Conservation (phyloP, 1,284 basidiomycete genomes). For the Afroboletus lepidellus region DNA sequence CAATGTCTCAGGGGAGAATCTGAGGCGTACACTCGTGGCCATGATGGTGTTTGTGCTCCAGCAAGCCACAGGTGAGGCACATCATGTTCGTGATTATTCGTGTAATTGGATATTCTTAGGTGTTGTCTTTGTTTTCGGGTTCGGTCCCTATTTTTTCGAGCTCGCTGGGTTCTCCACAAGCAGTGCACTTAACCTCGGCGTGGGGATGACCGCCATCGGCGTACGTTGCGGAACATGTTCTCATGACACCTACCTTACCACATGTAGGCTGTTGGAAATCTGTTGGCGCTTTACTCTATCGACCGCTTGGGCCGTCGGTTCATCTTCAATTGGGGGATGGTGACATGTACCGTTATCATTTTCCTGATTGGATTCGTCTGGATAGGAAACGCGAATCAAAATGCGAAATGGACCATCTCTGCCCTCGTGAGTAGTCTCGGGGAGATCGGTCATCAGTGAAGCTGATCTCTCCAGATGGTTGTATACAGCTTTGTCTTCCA, state of each 20-base stretch:
- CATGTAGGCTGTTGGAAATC: constrained; percentile 25
- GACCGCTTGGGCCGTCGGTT: constrained; percentile 28
- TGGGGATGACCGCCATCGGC: constrained; percentile 29
- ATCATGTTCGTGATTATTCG: background rate
- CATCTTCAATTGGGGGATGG: constrained; percentile 32
- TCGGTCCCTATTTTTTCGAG: constrained; percentile 34
- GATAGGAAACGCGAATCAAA: constrained; percentile 14
- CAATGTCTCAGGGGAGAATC: constrained; percentile 24
- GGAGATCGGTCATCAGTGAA: background rate
- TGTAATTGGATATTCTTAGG: constrained; percentile 16
- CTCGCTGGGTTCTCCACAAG: constrained; percentile 27
- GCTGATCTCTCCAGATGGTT: constrained; percentile 21
- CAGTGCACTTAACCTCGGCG: constrained; percentile 27
- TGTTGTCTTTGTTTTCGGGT: constrained; percentile 30
- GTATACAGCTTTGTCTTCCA: constrained; percentile 31
- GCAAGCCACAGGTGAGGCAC: constrained; percentile 24
- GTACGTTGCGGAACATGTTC: constrained; percentile 6
- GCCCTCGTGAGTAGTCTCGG: constrained; percentile 20
- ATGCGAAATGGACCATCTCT: constrained; percentile 23
- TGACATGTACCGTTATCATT: constrained; percentile 23
- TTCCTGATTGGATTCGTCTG: constrained; percentile 31
- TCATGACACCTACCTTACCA: background rate
- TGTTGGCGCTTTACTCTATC: constrained; percentile 28
- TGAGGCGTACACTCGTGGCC: constrained; percentile 29
- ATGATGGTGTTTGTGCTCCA: constrained; percentile 37